phyloP scores from a whole-genome alignment of 176 grass and related monocot species.

The Hordeum marinum region DNA sequence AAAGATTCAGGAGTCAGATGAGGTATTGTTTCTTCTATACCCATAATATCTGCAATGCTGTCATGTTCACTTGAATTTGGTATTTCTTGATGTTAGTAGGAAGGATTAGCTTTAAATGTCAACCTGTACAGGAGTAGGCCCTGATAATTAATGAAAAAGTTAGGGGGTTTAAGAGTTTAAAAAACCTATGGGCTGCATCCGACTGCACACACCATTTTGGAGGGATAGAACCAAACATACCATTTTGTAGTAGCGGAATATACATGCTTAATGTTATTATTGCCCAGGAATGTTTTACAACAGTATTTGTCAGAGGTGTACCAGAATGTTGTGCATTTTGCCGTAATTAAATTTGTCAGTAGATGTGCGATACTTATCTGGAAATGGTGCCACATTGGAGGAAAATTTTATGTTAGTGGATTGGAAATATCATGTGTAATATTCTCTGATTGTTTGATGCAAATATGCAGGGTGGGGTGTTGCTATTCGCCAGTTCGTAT shows the following conservation, averaged over 20 bases:
- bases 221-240: neutral
- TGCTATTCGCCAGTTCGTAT: constrained; percentile 87
- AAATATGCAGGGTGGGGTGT: constrained; percentile 60
- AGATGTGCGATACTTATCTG: neutral
- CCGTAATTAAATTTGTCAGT: neutral
- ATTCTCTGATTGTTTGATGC: constrained; percentile 22
- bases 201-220: neutral
- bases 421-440: constrained; percentile 12
- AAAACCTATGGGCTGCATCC: neutral
- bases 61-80: neutral
- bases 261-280: neutral
- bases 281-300: neutral
- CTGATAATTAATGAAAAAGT: neutral
- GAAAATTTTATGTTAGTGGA: constrained; percentile 1
- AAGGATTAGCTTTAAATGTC: neutral
- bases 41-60: neutral
- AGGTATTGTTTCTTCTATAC: constrained; percentile 39
- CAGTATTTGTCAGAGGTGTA: neutral
- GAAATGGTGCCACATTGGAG: neutral
- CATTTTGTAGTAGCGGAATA: neutral
- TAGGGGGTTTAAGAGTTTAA: neutral
- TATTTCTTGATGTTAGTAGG: neutral
- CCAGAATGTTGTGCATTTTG: neutral
- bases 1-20: constrained; percentile 82
- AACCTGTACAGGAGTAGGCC: neutral